Percentiles rank a stretch among this genome's conserved stretches.
These are phyloP conservation scores for Aspergillus flavus DNA, from an alignment of 2,329 filamentous ascomycete genomes.

Conservation along the genomic window DNA sequence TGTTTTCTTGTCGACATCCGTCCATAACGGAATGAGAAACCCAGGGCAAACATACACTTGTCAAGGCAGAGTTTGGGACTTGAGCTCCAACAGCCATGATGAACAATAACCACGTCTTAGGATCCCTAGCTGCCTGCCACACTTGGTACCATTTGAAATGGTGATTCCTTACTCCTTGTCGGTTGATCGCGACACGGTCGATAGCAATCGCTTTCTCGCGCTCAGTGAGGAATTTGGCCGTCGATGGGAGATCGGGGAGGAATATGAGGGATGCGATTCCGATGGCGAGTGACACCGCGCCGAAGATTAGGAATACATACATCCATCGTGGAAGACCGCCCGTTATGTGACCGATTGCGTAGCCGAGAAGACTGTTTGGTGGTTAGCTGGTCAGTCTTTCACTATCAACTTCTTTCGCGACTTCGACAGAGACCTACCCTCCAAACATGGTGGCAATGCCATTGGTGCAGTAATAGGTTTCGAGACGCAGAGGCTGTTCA, in stretches of 20 bases:
- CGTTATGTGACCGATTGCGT: slow-evolving; percentile 62
- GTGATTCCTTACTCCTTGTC: slow-evolving; percentile 57
- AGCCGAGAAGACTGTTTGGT: slow-evolving; percentile 50
- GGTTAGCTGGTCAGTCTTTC: not conserved
- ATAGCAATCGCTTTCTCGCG: slow-evolving; percentile 52
- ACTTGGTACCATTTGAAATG: slow-evolving; percentile 52
- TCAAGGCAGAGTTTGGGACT: slow-evolving; percentile 60
- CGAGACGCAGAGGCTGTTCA: slow-evolving; percentile 56
- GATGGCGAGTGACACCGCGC: slow-evolving; percentile 39
- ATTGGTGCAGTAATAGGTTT: slow-evolving; percentile 61
- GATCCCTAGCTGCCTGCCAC: slow-evolving; percentile 53
- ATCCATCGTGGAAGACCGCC: slow-evolving; percentile 56
- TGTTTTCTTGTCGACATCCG: slow-evolving; percentile 14
- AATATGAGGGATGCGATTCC: slow-evolving; percentile 41
- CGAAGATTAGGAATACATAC: slow-evolving; percentile 62
- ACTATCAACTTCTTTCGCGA: not conserved
- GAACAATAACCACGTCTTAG: slow-evolving; percentile 64
- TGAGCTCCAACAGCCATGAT: slow-evolving; percentile 57
- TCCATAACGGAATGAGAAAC: not conserved
- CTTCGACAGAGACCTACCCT: slow-evolving; percentile 36
- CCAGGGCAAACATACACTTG: slow-evolving; percentile 37
- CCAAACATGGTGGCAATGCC: slow-evolving; percentile 65
- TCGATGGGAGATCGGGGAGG: slow-evolving; percentile 50
- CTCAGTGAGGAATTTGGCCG: slow-evolving; percentile 46
- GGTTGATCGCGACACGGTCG: slow-evolving; percentile 55